Evolutionary conservation across 805 yeast genomes (phyloP).

Genomic region (Suhomyces tanzawaensis): DNA sequence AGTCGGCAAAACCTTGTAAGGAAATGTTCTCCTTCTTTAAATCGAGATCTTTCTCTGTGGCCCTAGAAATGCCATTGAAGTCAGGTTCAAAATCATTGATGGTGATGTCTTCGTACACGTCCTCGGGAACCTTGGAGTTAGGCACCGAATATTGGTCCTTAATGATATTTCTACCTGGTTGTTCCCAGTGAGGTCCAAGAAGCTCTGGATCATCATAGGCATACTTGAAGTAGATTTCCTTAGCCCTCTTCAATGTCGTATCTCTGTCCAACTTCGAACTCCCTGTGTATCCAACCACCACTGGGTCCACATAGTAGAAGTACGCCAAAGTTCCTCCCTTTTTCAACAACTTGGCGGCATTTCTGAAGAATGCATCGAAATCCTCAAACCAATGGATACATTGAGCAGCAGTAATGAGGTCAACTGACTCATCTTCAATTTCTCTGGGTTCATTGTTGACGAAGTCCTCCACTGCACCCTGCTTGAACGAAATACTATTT

Average conservation of each 20-base stretch:
- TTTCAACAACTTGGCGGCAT: constrained; percentile 34
- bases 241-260: constrained; percentile 20
- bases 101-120: constrained; percentile 38
- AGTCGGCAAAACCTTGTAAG: constrained; percentile 46
- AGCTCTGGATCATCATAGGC: constrained; percentile 42
- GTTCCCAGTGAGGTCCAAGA: constrained; percentile 79
- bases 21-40: constrained; percentile 34
- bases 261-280: constrained; percentile 13
- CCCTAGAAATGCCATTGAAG: constrained; percentile 12
- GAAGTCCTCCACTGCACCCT: constrained; percentile 34
- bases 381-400: constrained; percentile 43
- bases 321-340: constrained; percentile 43
- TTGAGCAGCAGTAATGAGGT: constrained; percentile 42
- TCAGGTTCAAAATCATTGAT: constrained; percentile 27
- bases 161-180: constrained; percentile 68
- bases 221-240: constrained; percentile 32
- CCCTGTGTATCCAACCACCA: constrained; percentile 27
- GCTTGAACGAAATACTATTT: constrained; percentile 27
- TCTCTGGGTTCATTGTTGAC: constrained; percentile 12
- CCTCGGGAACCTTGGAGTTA: constrained; percentile 39
- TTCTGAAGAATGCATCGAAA: constrained; percentile 29
- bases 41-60: constrained; percentile 23
- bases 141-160: constrained; percentile 44
- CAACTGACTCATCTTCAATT: constrained; percentile 22
- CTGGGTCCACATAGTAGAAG: constrained; percentile 43